phyloP scores from a whole-genome alignment of 1,284 basidiomycete species.

The Paramarasmius palmivorus region DNA sequence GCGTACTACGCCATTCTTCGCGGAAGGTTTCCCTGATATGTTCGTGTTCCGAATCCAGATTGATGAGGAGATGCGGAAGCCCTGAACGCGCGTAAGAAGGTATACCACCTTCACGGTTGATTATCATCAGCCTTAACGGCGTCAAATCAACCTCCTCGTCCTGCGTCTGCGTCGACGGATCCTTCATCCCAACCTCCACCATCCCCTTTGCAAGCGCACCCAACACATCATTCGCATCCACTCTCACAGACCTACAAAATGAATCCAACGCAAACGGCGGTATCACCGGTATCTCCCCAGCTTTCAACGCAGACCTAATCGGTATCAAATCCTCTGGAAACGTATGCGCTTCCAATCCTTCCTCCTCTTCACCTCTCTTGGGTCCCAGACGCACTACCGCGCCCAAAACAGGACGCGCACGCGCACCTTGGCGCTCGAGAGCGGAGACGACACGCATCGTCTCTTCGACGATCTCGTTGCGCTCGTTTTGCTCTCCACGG shows the following conservation, averaged over 20 bases:
- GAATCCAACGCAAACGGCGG: constrained; percentile 94
- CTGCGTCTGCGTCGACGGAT: constrained; percentile 32
- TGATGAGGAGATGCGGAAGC: constrained; percentile 95
- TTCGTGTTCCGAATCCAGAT: constrained; percentile 85
- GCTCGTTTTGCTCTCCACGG: constrained; percentile 67
- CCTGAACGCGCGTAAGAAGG: constrained; percentile 96
- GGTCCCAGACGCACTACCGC: constrained; percentile 85
- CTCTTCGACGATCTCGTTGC: constrained; percentile 63
- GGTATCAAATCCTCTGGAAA: constrained; percentile 76
- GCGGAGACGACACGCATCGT: constrained; percentile 84
- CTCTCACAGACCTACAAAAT: constrained; percentile 82
- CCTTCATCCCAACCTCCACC: constrained; percentile 57
- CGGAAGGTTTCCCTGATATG: constrained; percentile 90
- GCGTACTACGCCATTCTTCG: constrained; percentile 72
- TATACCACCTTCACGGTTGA: constrained; percentile 95
- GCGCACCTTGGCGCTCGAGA: constrained; percentile 83
- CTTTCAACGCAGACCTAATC: constrained; percentile 84
- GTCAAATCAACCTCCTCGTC: constrained; percentile 70
- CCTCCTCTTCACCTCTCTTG: constrained; percentile 54
- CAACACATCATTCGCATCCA: constrained; percentile 91
- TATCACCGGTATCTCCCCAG: constrained; percentile 95
- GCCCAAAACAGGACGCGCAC: constrained; percentile 85
- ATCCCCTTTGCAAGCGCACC: constrained; percentile 88
- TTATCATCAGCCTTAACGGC: constrained; percentile 94
- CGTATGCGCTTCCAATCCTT: constrained; percentile 64